Conservation (phyloP, 139 green algal genomes). For the Volvox africanus region DNA sequence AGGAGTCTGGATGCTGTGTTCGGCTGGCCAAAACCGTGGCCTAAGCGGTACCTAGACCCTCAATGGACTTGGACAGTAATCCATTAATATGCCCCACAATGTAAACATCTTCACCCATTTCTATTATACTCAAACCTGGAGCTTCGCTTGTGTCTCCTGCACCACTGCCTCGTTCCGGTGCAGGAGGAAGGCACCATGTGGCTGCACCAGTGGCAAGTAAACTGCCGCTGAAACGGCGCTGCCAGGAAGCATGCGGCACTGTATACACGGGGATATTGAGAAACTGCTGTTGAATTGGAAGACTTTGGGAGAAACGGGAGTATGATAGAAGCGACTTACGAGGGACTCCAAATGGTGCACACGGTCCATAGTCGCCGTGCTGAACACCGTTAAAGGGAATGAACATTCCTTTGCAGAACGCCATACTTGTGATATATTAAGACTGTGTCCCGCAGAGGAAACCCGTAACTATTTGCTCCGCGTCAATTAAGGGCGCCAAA, state of each 20-base stretch:
- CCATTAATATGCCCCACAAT: too few species aligned
- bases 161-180: background rate
- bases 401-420: background rate
- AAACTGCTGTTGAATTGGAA: too few species aligned
- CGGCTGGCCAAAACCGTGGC: too few species aligned
- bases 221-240: slow-evolving; percentile 9
- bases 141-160: background rate
- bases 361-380: slow-evolving; percentile 49
- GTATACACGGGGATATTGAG: background rate
- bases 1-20: too few species aligned
- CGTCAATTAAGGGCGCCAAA: background rate
- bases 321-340: background rate
- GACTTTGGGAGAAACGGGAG: background rate
- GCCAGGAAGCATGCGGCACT: background rate
- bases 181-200: background rate
- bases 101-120: too few species aligned
- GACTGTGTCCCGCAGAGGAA: background rate
- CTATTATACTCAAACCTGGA: background rate
- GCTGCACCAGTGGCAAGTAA: slow-evolving; percentile 24
- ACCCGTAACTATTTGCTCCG: background rate
- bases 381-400: slow-evolving; percentile 52
- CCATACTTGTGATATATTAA: slow-evolving; percentile 28
- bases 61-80: too few species aligned
- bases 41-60: too few species aligned
- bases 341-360: slow-evolving; percentile 57